These are phyloP conservation scores for Tulasnella sp. DNA, from an alignment of 768 basidiomycete genomes.

Conservation along the genomic window DNA sequence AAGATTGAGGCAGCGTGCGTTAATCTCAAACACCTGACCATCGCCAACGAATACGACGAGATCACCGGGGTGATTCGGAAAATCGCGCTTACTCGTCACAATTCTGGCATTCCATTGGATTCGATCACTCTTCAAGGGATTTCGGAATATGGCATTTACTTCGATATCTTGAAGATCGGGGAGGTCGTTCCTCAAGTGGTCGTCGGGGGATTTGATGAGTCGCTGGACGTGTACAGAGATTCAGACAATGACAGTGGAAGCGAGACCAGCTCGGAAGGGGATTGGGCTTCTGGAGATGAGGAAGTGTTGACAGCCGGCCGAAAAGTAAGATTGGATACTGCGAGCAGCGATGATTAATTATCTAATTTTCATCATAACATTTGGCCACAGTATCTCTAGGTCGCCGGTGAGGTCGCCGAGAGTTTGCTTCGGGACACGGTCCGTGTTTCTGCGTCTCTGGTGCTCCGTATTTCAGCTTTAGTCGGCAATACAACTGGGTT, in stretches of 20 bases:
- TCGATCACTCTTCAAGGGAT: background rate
- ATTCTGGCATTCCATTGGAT: background rate
- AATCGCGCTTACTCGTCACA: background rate
- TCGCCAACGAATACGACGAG: background rate
- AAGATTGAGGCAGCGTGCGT: background rate
- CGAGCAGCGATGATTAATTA: background rate
- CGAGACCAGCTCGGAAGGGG: background rate
- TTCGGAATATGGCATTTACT: no score
- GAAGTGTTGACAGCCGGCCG: background rate
- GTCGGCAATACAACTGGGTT: no score
- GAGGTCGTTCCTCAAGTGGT: background rate
- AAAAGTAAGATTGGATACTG: background rate
- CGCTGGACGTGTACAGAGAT: background rate
- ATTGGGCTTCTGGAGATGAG: constrained; percentile 11
- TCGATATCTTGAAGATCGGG: background rate
- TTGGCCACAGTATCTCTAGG: background rate
- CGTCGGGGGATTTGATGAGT: background rate
- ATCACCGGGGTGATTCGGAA: background rate
- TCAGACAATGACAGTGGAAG: background rate
- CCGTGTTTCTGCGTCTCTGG: no score
- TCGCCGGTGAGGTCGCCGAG: no score
- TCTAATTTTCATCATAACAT: no score
- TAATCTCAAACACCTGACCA: background rate
- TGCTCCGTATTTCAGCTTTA: no score
- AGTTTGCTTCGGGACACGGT: no score